Percentiles rank a stretch among this genome's conserved stretches.
phyloP scores from a whole-genome alignment of 768 basidiomycete genomes.

The Leccinum truebloodii region DNA sequence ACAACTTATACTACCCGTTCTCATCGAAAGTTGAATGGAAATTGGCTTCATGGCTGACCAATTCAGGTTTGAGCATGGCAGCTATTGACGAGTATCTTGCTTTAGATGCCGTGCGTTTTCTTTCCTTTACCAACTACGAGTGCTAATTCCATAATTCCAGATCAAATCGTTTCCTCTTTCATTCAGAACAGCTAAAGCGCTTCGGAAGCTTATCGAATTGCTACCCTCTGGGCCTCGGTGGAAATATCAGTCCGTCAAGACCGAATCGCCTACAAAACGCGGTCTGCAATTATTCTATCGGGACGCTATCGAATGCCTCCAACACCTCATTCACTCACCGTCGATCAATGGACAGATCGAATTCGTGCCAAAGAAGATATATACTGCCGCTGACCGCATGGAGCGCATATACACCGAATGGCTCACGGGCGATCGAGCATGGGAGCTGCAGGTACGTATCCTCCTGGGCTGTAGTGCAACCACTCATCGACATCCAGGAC shows the following conservation, averaged over 20 bases:
- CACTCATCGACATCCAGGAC: not conserved
- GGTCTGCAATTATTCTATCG: not conserved
- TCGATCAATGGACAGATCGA: not conserved
- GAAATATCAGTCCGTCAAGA: not conserved
- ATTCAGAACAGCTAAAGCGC: not conserved
- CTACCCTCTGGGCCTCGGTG: not conserved
- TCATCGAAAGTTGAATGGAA: too few relatives aligned
- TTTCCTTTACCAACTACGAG: too few relatives aligned
- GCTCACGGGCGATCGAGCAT: not conserved
- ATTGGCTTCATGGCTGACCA: too few relatives aligned
- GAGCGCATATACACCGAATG: not conserved
- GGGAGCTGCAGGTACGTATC: not conserved
- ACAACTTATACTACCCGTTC: too few relatives aligned
- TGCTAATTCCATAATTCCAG: not conserved
- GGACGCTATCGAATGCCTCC: not conserved
- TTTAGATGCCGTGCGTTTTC: too few relatives aligned
- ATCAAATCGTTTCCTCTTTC: not conserved
- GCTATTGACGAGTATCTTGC: too few relatives aligned
- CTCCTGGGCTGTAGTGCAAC: too few relatives aligned
- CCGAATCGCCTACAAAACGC: not conserved
- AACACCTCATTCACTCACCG: not conserved
- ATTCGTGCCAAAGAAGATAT: not conserved
- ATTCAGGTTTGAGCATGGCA: too few relatives aligned
- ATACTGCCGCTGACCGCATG: not conserved
- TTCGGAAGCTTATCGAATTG: not conserved